phyloP scores from a whole-genome alignment of 2,329 filamentous ascomycete genomes.

The Tolypocladium capitatum region DNA sequence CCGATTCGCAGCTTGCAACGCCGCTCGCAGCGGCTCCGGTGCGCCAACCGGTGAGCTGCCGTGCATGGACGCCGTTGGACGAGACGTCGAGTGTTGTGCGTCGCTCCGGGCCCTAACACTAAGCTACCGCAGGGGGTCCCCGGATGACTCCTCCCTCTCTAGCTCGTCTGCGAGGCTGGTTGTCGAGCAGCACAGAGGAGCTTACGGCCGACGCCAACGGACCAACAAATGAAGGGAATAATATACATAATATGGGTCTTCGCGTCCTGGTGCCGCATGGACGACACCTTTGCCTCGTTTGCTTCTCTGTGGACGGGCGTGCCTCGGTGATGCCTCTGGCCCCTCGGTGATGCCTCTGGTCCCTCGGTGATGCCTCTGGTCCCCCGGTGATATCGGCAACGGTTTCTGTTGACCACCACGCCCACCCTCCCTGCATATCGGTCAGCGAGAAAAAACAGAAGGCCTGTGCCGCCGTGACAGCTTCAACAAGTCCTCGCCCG shows the following conservation, averaged over 20 bases:
- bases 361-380: too few species aligned
- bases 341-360: not conserved
- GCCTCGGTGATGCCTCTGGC: not conserved
- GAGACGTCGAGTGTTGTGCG: too few species aligned
- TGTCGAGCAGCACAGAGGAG: not conserved
- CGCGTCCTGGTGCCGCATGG: not conserved
- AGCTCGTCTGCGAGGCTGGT: not conserved
- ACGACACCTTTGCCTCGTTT: not conserved
- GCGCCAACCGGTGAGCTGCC: too few species aligned
- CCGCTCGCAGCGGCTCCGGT: too few species aligned
- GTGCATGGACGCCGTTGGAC: not conserved
- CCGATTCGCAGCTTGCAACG: not conserved
- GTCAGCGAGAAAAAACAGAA: not conserved
- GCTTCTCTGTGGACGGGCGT: not conserved
- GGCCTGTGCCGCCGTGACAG: not conserved
- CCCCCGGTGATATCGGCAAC: too few species aligned
- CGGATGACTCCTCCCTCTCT: constrained; percentile 5
- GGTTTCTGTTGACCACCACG: too few species aligned
- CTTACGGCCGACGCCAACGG: not conserved
- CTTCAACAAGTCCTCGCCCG: not conserved
- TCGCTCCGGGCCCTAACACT: not conserved
- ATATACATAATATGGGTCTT: not conserved
- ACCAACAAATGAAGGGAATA: not conserved
- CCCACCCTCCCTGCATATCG: not conserved
- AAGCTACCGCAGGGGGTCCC: constrained; percentile 1